Conservation (phyloP, 1,284 basidiomycete genomes). For the Moniliophthora roreri region DNA sequence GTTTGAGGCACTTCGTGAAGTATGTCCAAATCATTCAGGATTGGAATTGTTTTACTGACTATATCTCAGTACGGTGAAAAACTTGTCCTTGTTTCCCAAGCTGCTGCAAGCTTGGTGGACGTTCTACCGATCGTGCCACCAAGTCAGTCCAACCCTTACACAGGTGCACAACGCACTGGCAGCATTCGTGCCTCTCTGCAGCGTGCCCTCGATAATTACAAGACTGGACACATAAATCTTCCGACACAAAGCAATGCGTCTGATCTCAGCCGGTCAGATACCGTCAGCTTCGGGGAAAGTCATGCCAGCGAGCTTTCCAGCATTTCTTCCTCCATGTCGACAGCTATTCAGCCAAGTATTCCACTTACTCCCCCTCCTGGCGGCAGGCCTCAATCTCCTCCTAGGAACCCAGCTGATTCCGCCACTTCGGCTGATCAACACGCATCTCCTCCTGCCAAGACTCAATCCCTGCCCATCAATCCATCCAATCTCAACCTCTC, state of each 20-base stretch:
- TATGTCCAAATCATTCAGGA: conserved; percentile 26
- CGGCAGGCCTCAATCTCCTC: conserved; percentile 16
- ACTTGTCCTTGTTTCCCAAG: conserved; percentile 68
- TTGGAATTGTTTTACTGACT: neutral
- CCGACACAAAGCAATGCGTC: conserved; percentile 40
- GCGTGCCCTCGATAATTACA: conserved; percentile 72
- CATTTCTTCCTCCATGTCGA: conserved; percentile 40
- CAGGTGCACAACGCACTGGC: conserved; percentile 60
- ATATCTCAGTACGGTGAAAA: conserved; percentile 69
- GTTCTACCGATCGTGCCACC: conserved; percentile 68
- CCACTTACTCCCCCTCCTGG: conserved; percentile 42
- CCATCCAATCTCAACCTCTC: conserved; percentile 54
- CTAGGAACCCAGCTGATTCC: conserved; percentile 14
- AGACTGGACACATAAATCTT: conserved; percentile 60
- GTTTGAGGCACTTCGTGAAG: conserved; percentile 36
- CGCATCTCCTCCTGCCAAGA: conserved; percentile 16
- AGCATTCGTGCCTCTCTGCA: conserved; percentile 73
- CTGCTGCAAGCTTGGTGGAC: conserved; percentile 55
- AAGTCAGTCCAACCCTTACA: conserved; percentile 51
- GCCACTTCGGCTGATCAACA: conserved; percentile 12
- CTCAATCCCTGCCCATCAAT: conserved; percentile 46
- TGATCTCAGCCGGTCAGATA: conserved; percentile 69
- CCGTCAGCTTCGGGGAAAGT: conserved; percentile 77
- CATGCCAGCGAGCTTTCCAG: conserved; percentile 70
- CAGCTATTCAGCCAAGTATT: conserved; percentile 30